phyloP scores from a whole-genome alignment of 306 rosid species.

The Rosa rugosa region DNA sequence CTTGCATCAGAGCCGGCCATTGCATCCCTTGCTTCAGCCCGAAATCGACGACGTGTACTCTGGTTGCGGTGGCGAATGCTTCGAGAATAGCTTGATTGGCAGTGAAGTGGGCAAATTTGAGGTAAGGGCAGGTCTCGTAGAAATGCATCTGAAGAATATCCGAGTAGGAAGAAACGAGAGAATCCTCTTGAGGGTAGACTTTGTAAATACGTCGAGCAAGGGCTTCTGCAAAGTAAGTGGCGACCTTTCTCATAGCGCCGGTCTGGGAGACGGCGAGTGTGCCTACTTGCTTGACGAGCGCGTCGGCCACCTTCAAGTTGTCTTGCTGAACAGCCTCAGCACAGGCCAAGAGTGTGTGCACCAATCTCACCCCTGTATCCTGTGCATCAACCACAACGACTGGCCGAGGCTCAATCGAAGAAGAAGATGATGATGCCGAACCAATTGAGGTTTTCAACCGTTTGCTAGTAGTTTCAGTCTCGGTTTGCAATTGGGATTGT shows the following conservation, averaged over 20 bases:
- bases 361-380: conserved; percentile 78
- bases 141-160: conserved; percentile 79
- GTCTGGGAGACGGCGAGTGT: conserved; percentile 59
- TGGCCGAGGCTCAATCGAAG: conserved; percentile 36
- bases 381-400: conserved; percentile 63
- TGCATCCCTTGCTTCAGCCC: conserved; percentile 84
- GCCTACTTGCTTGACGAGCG: conserved; percentile 57
- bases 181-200: conserved; percentile 47
- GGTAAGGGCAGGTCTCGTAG: conserved; percentile 74
- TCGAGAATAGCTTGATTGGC: conserved; percentile 90
- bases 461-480: conserved; percentile 23
- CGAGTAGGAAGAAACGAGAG: conserved; percentile 29
- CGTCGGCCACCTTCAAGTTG: conserved; percentile 58
- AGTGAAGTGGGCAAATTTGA: conserved; percentile 89
- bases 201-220: conserved; percentile 56
- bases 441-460: conserved; percentile 38
- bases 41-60: conserved; percentile 85
- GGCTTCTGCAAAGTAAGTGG: conserved; percentile 69
- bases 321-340: conserved; percentile 72
- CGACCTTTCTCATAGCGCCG: conserved; percentile 82
- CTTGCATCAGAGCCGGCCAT: conserved; percentile 91
- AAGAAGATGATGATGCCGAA: neutral
- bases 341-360: conserved; percentile 79
- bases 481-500: conserved; percentile 14
- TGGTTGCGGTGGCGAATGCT: conserved; percentile 49